Conservation (phyloP, 768 basidiomycete species). For the Phaeotremella fagi region DNA sequence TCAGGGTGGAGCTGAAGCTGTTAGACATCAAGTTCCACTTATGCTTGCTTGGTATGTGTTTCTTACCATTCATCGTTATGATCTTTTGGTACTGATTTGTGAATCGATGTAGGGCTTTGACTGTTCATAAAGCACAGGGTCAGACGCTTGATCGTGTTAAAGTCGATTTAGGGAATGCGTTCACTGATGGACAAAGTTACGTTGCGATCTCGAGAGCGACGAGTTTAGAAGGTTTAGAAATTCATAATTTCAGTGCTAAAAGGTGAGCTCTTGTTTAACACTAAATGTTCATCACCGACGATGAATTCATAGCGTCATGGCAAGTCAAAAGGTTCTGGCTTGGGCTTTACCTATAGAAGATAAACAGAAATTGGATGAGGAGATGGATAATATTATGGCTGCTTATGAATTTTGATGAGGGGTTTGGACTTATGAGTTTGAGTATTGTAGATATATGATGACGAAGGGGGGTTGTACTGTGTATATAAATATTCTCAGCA, state of each 20-base stretch:
- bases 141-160: constrained; percentile 76
- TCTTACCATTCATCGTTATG: not conserved
- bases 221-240: constrained; percentile 39
- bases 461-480: not conserved
- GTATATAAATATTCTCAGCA: too few species aligned
- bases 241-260: constrained; percentile 20
- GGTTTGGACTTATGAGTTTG: too few species aligned
- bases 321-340: constrained; percentile 26
- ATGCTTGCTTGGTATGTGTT: constrained; percentile 65
- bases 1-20: constrained; percentile 23
- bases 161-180: constrained; percentile 82
- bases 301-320: constrained; percentile 24
- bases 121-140: constrained; percentile 18
- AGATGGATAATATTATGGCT: constrained; percentile 27
- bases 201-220: constrained; percentile 46
- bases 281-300: too few species aligned
- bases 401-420: constrained; percentile 11
- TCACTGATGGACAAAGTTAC: constrained; percentile 54
- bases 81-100: not conserved
- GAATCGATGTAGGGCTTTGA: constrained; percentile 3
- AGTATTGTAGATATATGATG: not conserved
- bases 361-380: constrained; percentile 23
- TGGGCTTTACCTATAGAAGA: constrained; percentile 30
- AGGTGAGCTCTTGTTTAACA: constrained; percentile 15
- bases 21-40: constrained; percentile 61